Percentiles rank a stretch among this genome's conserved stretches.
Conservation (phyloP, 257 asterid genomes). For the Ocimum tenuiflorum region DNA sequence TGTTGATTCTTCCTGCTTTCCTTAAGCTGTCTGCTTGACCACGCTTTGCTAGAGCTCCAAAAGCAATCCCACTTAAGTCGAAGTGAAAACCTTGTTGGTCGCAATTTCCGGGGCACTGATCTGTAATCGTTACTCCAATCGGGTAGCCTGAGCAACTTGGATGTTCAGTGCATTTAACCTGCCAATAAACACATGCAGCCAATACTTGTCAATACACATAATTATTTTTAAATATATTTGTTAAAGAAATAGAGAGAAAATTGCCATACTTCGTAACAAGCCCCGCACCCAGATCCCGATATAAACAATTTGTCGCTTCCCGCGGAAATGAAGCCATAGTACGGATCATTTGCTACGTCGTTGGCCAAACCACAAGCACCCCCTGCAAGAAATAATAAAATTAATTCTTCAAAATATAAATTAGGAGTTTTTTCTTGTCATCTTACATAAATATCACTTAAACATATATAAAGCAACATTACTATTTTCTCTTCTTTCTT, state of each 20-base stretch:
- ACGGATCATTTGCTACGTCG: constrained; percentile 26
- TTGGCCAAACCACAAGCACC: constrained; percentile 40
- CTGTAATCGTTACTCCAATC: constrained; percentile 19
- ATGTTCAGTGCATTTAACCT: constrained; percentile 28
- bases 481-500: too few species aligned
- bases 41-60: constrained; percentile 14
- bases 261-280: not conserved
- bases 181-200: too few species aligned
- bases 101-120: constrained; percentile 26
- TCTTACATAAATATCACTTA: too few species aligned
- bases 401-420: too few species aligned
- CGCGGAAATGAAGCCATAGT: constrained; percentile 28
- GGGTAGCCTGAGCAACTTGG: constrained; percentile 18
- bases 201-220: too few species aligned
- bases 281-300: constrained; percentile 42
- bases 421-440: too few species aligned
- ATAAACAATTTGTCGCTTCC: constrained; percentile 16
- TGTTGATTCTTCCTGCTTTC: constrained; percentile 15
- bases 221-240: too few species aligned
- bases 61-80: constrained; percentile 28
- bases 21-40: constrained; percentile 1
- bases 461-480: too few species aligned
- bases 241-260: too few species aligned
- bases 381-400: constrained; percentile 1
- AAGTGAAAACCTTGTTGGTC: constrained; percentile 21